phyloP scores from a whole-genome alignment of 2,329 filamentous ascomycete species.

The Fusarium papillatum region DNA sequence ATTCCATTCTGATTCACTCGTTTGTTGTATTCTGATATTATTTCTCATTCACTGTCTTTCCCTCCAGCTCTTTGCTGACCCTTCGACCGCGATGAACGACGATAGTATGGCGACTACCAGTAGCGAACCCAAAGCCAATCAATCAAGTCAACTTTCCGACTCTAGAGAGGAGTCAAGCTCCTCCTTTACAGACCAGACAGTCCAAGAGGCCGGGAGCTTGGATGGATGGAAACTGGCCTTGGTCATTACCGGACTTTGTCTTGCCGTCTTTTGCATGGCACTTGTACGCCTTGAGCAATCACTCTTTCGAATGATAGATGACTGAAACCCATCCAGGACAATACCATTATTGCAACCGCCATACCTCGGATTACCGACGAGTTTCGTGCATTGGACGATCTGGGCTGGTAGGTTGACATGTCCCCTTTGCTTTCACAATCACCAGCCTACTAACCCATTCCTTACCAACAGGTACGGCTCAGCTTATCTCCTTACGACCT shows the following conservation, averaged over 20 bases:
- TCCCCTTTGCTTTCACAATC: neutral
- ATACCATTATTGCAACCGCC: neutral
- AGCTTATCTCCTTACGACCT: constrained; percentile 9
- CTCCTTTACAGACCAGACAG: neutral
- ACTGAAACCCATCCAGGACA: neutral
- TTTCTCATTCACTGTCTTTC: neutral
- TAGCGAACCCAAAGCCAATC: neutral
- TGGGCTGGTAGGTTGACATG: neutral
- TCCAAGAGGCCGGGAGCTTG: neutral
- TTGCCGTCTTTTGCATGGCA: constrained; percentile 6
- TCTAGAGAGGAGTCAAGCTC: neutral
- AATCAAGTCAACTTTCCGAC: neutral
- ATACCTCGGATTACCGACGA: neutral
- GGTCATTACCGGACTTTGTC: neutral
- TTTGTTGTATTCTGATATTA: neutral
- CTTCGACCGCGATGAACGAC: neutral
- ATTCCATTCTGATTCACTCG: neutral
- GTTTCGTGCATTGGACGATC: neutral
- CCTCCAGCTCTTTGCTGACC: neutral
- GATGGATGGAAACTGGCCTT: neutral
- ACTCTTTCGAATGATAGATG: neutral
- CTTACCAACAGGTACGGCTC: neutral
- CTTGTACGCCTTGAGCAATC: neutral
- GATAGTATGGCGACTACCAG: neutral
- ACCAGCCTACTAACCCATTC: neutral